phyloP scores from a whole-genome alignment of 768 basidiomycete species.

The Tricholoma saponaceum region DNA sequence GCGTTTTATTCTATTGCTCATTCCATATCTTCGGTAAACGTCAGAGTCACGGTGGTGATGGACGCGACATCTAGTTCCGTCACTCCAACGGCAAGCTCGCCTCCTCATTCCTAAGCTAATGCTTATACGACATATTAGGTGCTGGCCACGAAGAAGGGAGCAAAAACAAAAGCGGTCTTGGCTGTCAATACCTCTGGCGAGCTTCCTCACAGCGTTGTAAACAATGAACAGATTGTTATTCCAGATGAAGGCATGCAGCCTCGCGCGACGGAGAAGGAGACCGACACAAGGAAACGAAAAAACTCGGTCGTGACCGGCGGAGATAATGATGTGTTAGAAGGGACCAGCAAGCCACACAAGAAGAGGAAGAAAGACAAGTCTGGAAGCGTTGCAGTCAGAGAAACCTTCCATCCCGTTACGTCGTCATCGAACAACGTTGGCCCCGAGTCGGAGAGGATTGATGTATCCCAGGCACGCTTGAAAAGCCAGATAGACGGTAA shows the following conservation, averaged over 20 bases:
- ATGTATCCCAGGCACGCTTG: background rate
- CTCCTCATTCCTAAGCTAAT: background rate
- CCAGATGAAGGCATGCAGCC: background rate
- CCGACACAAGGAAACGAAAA: background rate
- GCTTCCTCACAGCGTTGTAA: background rate
- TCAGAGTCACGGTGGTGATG: conserved; percentile 33
- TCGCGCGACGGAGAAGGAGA: background rate
- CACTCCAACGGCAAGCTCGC: background rate
- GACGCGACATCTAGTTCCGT: background rate
- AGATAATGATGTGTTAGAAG: background rate
- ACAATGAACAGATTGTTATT: background rate
- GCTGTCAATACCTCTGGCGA: background rate
- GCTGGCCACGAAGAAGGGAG: background rate
- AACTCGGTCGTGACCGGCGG: background rate
- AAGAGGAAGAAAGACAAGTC: conserved; percentile 9
- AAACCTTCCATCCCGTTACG: background rate
- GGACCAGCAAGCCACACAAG: conserved; percentile 4
- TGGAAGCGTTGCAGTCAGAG: background rate
- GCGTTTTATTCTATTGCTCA: conserved; percentile 54
- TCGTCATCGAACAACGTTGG: background rate
- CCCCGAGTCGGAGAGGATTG: background rate
- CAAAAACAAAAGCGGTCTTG: background rate
- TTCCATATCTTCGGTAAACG: conserved; percentile 27
- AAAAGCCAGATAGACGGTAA: background rate
- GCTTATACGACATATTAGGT: background rate